Evolutionary conservation across 164 flowering plant genomes (phyloP).

Genomic region (Liquidambar formosana): DNA sequence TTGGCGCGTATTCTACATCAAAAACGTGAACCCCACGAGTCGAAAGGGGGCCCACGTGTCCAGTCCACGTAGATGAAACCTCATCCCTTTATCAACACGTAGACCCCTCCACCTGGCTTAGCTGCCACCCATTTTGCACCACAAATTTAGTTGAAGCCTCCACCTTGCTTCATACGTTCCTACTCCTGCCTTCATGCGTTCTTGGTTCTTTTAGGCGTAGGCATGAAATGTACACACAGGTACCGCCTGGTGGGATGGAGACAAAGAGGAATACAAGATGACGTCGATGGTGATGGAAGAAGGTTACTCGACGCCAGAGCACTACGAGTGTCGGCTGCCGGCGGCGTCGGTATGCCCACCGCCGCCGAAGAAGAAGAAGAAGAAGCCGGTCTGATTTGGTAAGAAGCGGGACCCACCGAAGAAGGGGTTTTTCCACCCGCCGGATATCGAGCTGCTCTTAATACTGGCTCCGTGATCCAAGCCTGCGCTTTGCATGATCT

Average conservation of each 20-base stretch:
- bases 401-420: constrained; percentile 28
- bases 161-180: too few species aligned
- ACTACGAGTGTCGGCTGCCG: constrained; percentile 28
- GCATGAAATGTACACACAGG: too few species aligned
- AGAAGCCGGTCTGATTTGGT: constrained; percentile 24
- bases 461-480: background rate
- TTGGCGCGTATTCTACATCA: constrained; percentile 7
- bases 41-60: background rate
- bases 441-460: constrained; percentile 45
- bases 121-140: background rate
- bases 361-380: constrained; percentile 44
- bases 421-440: constrained; percentile 39
- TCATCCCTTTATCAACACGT: background rate
- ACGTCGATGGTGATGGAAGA: constrained; percentile 10
- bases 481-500: constrained; percentile 8
- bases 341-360: constrained; percentile 33
- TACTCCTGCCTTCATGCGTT: too few species aligned
- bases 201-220: too few species aligned
- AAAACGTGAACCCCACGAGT: background rate
- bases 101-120: background rate
- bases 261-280: background rate
- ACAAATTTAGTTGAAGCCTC: background rate
- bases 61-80: background rate
- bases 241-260: background rate
- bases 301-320: constrained; percentile 39